Conservation (phyloP, 345 rosid genomes). For the Camelina neglecta region DNA sequence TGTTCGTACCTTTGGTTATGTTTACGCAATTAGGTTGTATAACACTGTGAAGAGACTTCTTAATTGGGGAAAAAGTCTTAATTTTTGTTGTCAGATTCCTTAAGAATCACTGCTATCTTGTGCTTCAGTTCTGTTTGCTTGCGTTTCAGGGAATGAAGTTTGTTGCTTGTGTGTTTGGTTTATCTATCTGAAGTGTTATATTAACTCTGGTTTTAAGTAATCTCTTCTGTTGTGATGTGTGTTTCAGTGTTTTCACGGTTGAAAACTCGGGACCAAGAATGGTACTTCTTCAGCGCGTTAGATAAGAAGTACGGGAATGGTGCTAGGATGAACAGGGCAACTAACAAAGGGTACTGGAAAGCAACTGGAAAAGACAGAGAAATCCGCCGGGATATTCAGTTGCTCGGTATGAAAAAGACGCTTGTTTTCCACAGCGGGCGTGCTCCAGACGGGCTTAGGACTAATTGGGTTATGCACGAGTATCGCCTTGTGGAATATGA, state of each 20-base stretch:
- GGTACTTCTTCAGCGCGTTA: slow-evolving; percentile 85
- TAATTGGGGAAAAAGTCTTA: neutral
- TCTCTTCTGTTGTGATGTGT: neutral
- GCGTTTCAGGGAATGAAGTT: slow-evolving; percentile 40
- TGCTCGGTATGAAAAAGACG: slow-evolving; percentile 86
- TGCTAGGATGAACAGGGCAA: slow-evolving; percentile 87
- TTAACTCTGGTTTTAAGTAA: neutral
- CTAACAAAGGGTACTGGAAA: slow-evolving; percentile 87
- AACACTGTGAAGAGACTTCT: neutral
- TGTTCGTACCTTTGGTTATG: slow-evolving; percentile 9
- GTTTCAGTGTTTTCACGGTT: slow-evolving; percentile 65
- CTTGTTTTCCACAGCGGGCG: slow-evolving; percentile 86
- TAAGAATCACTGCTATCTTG: neutral
- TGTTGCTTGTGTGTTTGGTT: slow-evolving; percentile 13
- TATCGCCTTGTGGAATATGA: slow-evolving; percentile 81
- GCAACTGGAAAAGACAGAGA: slow-evolving; percentile 90
- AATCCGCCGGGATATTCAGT: slow-evolving; percentile 53
- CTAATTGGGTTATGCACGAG: slow-evolving; percentile 98
- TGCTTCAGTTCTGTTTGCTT: slow-evolving; percentile 33
- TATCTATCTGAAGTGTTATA: neutral
- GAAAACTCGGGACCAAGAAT: slow-evolving; percentile 88
- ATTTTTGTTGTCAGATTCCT: slow-evolving; percentile 5
- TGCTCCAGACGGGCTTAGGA: slow-evolving; percentile 82
- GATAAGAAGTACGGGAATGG: slow-evolving; percentile 89
- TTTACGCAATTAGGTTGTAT: slow-evolving; percentile 15